Percentiles rank a stretch among this genome's conserved stretches.
phyloP scores from a whole-genome alignment of 2,329 filamentous ascomycete genomes.

The Aureobasidium sp. region DNA sequence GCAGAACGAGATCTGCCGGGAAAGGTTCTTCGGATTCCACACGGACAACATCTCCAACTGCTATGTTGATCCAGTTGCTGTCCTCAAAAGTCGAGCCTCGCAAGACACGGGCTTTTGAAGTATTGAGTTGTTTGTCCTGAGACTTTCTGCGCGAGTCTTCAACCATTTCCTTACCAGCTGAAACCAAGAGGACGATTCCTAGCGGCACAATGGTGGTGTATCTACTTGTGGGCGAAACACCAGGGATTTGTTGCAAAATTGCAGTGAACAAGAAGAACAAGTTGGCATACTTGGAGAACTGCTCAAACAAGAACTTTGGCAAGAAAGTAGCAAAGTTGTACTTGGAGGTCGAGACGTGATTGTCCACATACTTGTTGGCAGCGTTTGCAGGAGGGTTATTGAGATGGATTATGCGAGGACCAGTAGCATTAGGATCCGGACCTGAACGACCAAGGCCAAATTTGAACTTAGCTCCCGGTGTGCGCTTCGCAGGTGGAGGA shows the following conservation, averaged over 20 bases:
- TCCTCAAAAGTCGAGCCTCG: slow-evolving; percentile 78
- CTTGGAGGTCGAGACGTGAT: slow-evolving; percentile 95
- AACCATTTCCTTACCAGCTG: slow-evolving; percentile 85
- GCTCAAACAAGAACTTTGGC: slow-evolving; percentile 94
- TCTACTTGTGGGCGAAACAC: slow-evolving; percentile 86
- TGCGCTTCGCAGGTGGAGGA: slow-evolving; percentile 37
- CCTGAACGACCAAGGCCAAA: slow-evolving; percentile 83
- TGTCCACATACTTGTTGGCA: slow-evolving; percentile 84
- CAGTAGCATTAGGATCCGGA: slow-evolving; percentile 80
- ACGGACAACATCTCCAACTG: slow-evolving; percentile 84
- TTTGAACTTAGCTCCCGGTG: slow-evolving; percentile 72
- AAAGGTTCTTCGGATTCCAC: slow-evolving; percentile 95
- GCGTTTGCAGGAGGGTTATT: slow-evolving; percentile 94
- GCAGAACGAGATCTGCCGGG: slow-evolving; percentile 82
- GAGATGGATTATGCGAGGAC: slow-evolving; percentile 85
- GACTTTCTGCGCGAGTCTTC: slow-evolving; percentile 87
- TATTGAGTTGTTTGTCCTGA: slow-evolving; percentile 80
- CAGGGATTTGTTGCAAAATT: slow-evolving; percentile 86
- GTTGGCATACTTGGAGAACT: slow-evolving; percentile 99
- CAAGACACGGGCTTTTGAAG: slow-evolving; percentile 74
- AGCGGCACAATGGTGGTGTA: slow-evolving; percentile 95
- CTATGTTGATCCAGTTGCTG: slow-evolving; percentile 87
- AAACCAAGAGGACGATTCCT: slow-evolving; percentile 82
- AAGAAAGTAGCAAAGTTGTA: slow-evolving; percentile 92
- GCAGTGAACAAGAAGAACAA: slow-evolving; percentile 99